These are phyloP conservation scores for Fusarium nisikadoi DNA, from an alignment of 2,329 filamentous ascomycete genomes.

Conservation along the genomic window DNA sequence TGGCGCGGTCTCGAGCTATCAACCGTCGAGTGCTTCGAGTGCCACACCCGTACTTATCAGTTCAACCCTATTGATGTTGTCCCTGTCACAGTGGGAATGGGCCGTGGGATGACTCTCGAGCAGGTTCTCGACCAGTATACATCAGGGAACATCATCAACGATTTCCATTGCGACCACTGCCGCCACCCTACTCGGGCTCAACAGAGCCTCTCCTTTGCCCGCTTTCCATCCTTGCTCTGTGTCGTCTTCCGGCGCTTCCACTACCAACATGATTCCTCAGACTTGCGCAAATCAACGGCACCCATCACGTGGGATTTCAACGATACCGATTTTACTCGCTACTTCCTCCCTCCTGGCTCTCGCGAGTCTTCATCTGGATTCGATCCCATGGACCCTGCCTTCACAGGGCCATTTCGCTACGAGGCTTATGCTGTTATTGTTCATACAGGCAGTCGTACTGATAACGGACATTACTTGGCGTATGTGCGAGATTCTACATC, in stretches of 20 bases:
- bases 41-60: constrained; percentile 60
- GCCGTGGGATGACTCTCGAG: constrained; percentile 55
- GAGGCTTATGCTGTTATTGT: constrained; percentile 87
- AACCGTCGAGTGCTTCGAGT: constrained; percentile 73
- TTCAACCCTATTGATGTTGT: constrained; percentile 66
- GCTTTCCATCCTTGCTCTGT: constrained; percentile 82
- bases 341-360: constrained; percentile 53
- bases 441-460: constrained; percentile 75
- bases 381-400: constrained; percentile 53
- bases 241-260: constrained; percentile 75
- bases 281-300: constrained; percentile 73
- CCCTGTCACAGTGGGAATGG: constrained; percentile 53
- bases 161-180: constrained; percentile 81
- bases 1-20: constrained; percentile 83
- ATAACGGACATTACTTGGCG: constrained; percentile 83
- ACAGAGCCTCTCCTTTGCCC: constrained; percentile 78
- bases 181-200: constrained; percentile 73
- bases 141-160: constrained; percentile 72
- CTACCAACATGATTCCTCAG: constrained; percentile 46
- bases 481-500: constrained; percentile 70
- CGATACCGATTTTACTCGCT: constrained; percentile 66
- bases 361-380: constrained; percentile 42
- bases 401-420: constrained; percentile 73
- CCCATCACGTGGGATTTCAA: constrained; percentile 81
- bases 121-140: constrained; percentile 78